phyloP scores from a whole-genome alignment of 371 early-diverging fungal species.

The Choanephora cucurbitarum region DNA sequence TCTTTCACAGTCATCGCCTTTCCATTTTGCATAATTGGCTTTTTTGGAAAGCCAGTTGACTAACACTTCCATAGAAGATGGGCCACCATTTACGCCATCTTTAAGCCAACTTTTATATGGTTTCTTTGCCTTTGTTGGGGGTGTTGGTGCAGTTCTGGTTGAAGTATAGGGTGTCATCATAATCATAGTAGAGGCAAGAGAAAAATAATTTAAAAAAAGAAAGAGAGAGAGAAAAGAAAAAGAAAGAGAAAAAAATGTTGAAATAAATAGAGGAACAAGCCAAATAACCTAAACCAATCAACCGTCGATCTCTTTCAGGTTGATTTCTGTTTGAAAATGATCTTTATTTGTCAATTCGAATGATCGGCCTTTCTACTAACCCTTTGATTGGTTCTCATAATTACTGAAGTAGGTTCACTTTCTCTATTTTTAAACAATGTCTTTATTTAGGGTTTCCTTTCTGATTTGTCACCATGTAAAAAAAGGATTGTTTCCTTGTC shows the following conservation, averaged over 20 bases:
- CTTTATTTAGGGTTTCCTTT: background rate
- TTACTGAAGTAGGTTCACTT: background rate
- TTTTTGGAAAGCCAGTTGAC: conserved; percentile 51
- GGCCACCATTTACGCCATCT: conserved; percentile 52
- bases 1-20: conserved; percentile 45
- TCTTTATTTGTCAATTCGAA: conserved; percentile 11
- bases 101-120: conserved; percentile 55
- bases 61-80: conserved; percentile 48
- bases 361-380: conserved; percentile 31
- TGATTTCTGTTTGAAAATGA: conserved; percentile 17
- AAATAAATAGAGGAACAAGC: conserved; percentile 1
- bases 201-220: conserved; percentile 5
- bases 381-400: conserved; percentile 26
- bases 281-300: conserved; percentile 28
- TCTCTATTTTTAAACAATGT: background rate
- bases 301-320: conserved; percentile 31
- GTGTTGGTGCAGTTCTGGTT: conserved; percentile 14
- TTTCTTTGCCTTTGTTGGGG: conserved; percentile 40
- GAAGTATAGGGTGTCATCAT: conserved; percentile 33
- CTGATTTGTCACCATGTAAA: conserved; percentile 1
- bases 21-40: conserved; percentile 50
- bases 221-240: conserved; percentile 13
- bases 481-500: too few species aligned
- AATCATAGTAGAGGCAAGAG: conserved; percentile 20
- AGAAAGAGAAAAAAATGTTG: conserved; percentile 6